Percentiles rank a stretch among this genome's conserved stretches.
These are phyloP conservation scores for Auxenochlorella protothecoides DNA, from an alignment of 139 green algal genomes.

Conservation along the genomic window DNA sequence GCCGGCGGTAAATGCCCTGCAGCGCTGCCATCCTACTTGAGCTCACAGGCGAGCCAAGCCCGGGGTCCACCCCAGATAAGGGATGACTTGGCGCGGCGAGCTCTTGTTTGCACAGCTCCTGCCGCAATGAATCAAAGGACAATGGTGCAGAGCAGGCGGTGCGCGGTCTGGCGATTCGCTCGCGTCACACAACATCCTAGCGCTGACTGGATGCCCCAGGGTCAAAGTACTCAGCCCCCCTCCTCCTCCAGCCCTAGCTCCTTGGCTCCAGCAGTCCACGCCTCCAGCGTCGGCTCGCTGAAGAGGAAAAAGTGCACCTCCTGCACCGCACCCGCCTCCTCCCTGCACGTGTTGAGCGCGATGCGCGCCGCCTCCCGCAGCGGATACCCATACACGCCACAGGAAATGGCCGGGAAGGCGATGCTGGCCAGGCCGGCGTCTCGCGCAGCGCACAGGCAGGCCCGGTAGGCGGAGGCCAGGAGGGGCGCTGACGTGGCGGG, in stretches of 20 bases:
- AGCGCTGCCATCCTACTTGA: too few relatives aligned
- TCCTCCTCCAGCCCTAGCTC: not conserved
- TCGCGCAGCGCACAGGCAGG: constrained; percentile 28
- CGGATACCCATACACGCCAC: constrained; percentile 55
- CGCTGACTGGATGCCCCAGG: too few relatives aligned
- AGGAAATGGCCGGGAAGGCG: constrained; percentile 81
- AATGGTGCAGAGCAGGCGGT: not conserved
- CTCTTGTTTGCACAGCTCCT: too few relatives aligned
- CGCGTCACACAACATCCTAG: too few relatives aligned
- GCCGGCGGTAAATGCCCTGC: too few relatives aligned
- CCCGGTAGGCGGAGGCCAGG: constrained; percentile 57
- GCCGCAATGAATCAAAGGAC: not conserved
- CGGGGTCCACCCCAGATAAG: too few relatives aligned
- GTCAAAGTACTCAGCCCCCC: too few relatives aligned
- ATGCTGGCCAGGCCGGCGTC: constrained; percentile 43
- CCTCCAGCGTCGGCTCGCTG: not conserved
- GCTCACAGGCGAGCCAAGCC: too few relatives aligned
- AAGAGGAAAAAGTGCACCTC: not conserved
- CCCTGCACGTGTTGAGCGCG: not conserved
- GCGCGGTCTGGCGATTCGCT: too few relatives aligned
- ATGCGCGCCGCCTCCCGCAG: not conserved
- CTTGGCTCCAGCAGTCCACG: not conserved
- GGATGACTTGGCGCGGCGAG: too few relatives aligned
- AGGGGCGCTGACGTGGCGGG: constrained; percentile 34
- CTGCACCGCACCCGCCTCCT: not conserved